Evolutionary conservation across 2,329 filamentous ascomycete species (phyloP).

Genomic region (Aspergillus niger): DNA sequence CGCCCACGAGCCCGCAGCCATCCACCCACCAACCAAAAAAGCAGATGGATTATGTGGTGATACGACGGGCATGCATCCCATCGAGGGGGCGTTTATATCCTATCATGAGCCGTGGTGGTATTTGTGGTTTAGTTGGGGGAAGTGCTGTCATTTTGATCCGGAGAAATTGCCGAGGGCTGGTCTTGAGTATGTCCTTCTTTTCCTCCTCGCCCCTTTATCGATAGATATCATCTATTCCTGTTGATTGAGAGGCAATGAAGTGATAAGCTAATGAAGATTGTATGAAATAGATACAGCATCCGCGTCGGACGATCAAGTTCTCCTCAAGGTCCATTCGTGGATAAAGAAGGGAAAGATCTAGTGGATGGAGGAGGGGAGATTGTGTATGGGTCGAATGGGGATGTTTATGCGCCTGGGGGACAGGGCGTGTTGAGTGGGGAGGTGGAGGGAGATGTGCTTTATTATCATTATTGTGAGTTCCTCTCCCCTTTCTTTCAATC

Average conservation of each 20-base stretch:
- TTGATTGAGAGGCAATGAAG: not conserved
- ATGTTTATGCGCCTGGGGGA: conserved; percentile 66
- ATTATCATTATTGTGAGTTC: conserved; percentile 39
- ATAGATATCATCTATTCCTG: too few relatives aligned
- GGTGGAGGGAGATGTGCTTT: conserved; percentile 32
- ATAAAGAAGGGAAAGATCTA: conserved; percentile 58
- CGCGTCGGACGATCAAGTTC: conserved; percentile 61
- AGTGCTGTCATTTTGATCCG: conserved; percentile 33
- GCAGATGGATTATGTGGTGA: conserved; percentile 33
- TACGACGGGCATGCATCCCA: conserved; percentile 32
- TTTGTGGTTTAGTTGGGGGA: conserved; percentile 40
- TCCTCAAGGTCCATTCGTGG: conserved; percentile 57
- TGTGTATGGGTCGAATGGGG: conserved; percentile 61
- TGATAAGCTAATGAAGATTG: conserved; percentile 48
- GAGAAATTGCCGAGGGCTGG: conserved; percentile 52
- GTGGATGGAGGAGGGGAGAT: conserved; percentile 60
- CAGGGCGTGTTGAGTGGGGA: conserved; percentile 61
- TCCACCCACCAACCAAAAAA: conserved; percentile 22
- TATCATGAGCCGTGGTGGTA: conserved; percentile 35
- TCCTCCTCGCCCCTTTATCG: not conserved
- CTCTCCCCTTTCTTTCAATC: not conserved
- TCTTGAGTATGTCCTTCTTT: conserved; percentile 44
- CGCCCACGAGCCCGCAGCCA: conserved; percentile 28
- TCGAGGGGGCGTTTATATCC: conserved; percentile 36
- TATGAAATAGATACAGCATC: conserved; percentile 58